Evolutionary conservation across 2,329 filamentous ascomycete genomes (phyloP), one percentile per base, ranked within the genome.

Genomic region (Scytalidium sp.): DNA sequence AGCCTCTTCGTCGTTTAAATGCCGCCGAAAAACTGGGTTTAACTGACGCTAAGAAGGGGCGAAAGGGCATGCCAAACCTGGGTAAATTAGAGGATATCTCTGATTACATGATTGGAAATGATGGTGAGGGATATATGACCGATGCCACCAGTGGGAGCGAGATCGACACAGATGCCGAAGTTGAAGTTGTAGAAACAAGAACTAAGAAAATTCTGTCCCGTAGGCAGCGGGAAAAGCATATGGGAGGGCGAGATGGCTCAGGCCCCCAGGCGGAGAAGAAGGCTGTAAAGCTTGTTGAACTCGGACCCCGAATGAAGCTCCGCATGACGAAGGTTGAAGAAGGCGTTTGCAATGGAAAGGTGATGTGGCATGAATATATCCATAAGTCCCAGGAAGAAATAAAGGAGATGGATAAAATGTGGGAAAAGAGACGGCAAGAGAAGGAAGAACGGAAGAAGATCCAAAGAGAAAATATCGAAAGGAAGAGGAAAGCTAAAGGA

Each of bases 361-460:
- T 96, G 50, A 89, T 99, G 88, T 99, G 94, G 94, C 94, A 99
- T 68, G 91, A 97, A 66, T 95, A 90, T 65, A 84, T 97, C 47
- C 82, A 86, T 65, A 99, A 99, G 78, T 84, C 83, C 6, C 83
- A 83, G 59, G 79, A 82, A 17, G 92, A 99, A 67, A 73, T 90
- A 50, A 81, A 85, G 64, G 82, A 87, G 56, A 71, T 97, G 60
- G 92, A 97, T 59, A 82, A 85, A 73, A 80, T 83, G 58, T 97
- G 94, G 89, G 86, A 91, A 58, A 73, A 87, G 70, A 80, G 83
- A 62, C 79, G 81, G 50, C 82, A 84, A 61, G 88, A 94, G 67
- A 97, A 95, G 74, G 92, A 92, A 50, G 82, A 82, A 49, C 78
- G 94, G 56, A 87, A 83, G 71, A 85, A 85, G 65, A 79, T 90